These are phyloP conservation scores for Cyberlindnera xylosilytica DNA, from an alignment of 805 yeast species.

Conservation along the genomic window DNA sequence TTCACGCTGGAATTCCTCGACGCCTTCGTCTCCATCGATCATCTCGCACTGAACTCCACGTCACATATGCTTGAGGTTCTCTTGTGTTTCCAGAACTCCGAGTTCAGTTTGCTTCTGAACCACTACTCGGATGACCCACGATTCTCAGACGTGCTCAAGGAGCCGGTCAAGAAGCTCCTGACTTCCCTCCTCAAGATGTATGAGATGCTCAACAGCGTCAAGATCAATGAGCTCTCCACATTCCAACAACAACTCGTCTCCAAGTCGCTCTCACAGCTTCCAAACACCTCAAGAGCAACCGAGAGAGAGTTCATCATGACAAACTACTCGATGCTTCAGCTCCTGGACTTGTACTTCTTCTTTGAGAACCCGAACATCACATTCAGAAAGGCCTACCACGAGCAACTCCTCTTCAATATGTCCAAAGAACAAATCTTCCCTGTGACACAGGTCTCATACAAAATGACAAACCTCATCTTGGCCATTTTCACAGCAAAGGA, in stretches of 20 bases:
- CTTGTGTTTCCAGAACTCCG: constrained; percentile 44
- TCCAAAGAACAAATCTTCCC: constrained; percentile 48
- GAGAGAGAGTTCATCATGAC: constrained; percentile 34
- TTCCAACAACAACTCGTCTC: constrained; percentile 21
- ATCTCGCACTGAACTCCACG: constrained; percentile 18
- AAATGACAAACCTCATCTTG: constrained; percentile 25
- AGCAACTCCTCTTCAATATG: constrained; percentile 61
- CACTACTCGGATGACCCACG: constrained; percentile 36
- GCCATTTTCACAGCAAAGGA: constrained; percentile 21
- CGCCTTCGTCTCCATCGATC: constrained; percentile 21
- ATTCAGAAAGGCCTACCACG: constrained; percentile 59
- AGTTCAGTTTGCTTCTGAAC: constrained; percentile 43
- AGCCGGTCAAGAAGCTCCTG: constrained; percentile 14
- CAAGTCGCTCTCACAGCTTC: constrained; percentile 12
- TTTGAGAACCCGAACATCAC: constrained; percentile 54
- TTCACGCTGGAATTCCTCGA: constrained; percentile 21
- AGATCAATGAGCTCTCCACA: constrained; percentile 18
- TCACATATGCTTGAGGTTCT: constrained; percentile 38
- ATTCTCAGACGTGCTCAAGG: constrained; percentile 8
- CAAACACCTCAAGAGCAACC: constrained; percentile 15
- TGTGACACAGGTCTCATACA: constrained; percentile 31
- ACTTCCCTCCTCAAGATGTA: constrained; percentile 11
- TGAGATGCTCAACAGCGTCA: constrained; percentile 13
- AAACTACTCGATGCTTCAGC: constrained; percentile 46
- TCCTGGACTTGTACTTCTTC: constrained; percentile 53